A percentile compares a stretch with the other conserved stretches of the same genome.
Conservation (phyloP, 805 yeast species). For the Saccharomycopsis sp. region DNA sequence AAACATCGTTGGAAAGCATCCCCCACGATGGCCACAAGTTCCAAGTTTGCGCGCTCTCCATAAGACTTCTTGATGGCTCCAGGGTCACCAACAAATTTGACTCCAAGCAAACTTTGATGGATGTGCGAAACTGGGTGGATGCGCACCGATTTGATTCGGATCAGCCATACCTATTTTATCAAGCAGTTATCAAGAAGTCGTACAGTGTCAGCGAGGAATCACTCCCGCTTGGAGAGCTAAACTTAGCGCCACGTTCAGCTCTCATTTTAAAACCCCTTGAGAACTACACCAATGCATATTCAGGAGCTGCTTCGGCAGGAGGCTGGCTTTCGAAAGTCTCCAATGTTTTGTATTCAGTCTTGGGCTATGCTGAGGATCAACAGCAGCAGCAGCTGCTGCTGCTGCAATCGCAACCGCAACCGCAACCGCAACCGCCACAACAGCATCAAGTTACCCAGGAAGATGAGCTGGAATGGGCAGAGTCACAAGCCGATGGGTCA, state of each 20-base stretch:
- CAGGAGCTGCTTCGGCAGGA: constrained; percentile 19
- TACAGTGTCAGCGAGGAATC: constrained; percentile 58
- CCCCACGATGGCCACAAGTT: neutral
- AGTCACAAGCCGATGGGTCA: constrained; percentile 14
- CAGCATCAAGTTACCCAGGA: neutral
- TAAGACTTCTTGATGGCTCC: constrained; percentile 61
- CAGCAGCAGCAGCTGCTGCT: neutral
- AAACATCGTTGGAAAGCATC: neutral
- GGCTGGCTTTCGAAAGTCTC: constrained; percentile 29
- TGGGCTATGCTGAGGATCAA: constrained; percentile 24
- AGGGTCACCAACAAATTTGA: constrained; percentile 44
- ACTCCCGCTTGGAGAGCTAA: constrained; percentile 42
- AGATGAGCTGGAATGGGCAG: neutral
- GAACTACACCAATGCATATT: constrained; percentile 26
- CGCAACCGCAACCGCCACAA: neutral
- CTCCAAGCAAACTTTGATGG: constrained; percentile 36
- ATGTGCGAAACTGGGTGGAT: constrained; percentile 57
- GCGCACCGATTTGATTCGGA: constrained; percentile 39
- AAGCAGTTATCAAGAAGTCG: constrained; percentile 50
- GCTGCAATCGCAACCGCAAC: neutral
- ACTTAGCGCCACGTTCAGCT: constrained; percentile 64
- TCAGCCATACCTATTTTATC: constrained; percentile 38
- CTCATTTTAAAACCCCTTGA: constrained; percentile 58
- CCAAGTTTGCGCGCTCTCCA: constrained; percentile 31
- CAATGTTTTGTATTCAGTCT: constrained; percentile 28